A percentile compares a stretch with the other conserved stretches of the same genome.
phyloP scores from a whole-genome alignment of 495 filamentous ascomycete genomes.

The Pseudoneurospora amorphoporcata region DNA sequence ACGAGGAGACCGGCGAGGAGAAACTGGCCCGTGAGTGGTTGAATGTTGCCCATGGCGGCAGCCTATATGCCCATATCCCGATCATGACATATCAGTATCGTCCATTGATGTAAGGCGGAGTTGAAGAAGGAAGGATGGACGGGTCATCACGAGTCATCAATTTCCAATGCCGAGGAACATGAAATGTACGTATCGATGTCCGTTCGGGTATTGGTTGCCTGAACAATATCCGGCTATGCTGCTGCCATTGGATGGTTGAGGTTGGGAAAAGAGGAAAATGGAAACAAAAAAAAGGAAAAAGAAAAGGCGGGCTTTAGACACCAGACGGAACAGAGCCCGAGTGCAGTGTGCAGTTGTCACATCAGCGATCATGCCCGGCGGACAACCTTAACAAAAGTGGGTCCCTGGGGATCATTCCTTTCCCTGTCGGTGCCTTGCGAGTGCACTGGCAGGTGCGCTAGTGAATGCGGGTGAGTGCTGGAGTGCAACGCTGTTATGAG shows the following conservation, averaged over 20 bases:
- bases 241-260: background rate
- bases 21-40: background rate
- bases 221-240: background rate
- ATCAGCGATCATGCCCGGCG: background rate
- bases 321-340: background rate
- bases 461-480: background rate
- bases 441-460: background rate
- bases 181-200: background rate
- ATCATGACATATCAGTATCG: background rate
- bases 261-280: background rate
- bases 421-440: background rate
- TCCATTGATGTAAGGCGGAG: background rate
- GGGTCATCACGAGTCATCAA: background rate
- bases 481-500: background rate
- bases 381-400: background rate
- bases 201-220: background rate
- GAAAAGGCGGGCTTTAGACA: background rate
- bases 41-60: background rate
- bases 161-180: background rate
- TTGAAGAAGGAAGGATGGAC: background rate
- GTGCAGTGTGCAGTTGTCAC: background rate
- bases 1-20: background rate
- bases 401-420: background rate
- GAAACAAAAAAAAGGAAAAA: background rate
- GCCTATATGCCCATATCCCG: background rate